Conservation (phyloP, 768 basidiomycete genomes). For the Chalciporus piperatus region DNA sequence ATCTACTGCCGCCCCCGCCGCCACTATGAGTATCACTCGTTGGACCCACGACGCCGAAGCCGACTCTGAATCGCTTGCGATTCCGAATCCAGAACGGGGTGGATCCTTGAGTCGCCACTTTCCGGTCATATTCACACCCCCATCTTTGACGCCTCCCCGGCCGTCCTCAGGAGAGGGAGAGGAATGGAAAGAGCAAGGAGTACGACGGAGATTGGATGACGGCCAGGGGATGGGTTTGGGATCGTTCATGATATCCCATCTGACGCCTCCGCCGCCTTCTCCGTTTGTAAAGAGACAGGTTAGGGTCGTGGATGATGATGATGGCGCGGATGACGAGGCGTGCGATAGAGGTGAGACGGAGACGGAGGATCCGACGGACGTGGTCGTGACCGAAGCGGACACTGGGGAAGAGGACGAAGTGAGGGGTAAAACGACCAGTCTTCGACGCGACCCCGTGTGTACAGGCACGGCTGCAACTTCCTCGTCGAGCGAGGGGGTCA, state of each 20-base stretch:
- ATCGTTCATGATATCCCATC: background rate
- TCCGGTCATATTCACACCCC: conserved; percentile 6
- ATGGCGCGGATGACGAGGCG: background rate
- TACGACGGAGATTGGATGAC: background rate
- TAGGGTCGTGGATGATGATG: background rate
- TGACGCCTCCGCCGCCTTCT: conserved; percentile 4
- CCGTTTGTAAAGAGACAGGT: background rate
- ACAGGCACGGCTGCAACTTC: background rate
- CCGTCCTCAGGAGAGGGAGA: background rate
- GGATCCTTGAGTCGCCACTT: background rate
- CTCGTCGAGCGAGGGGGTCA: background rate
- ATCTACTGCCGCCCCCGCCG: conserved; percentile 8
- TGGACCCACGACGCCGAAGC: background rate
- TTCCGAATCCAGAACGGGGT: background rate
- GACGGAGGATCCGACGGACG: background rate
- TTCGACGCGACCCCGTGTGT: background rate
- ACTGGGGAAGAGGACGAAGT: background rate
- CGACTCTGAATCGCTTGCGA: too few relatives aligned
- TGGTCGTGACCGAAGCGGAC: too few relatives aligned
- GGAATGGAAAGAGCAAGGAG: background rate
- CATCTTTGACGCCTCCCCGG: background rate
- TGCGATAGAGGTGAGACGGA: background rate
- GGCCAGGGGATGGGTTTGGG: background rate
- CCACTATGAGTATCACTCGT: background rate
- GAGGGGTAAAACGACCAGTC: background rate